Evolutionary conservation across 306 rosid species (phyloP), one percentile per base, ranked within the genome.

Genomic region (Pueraria montana): DNA sequence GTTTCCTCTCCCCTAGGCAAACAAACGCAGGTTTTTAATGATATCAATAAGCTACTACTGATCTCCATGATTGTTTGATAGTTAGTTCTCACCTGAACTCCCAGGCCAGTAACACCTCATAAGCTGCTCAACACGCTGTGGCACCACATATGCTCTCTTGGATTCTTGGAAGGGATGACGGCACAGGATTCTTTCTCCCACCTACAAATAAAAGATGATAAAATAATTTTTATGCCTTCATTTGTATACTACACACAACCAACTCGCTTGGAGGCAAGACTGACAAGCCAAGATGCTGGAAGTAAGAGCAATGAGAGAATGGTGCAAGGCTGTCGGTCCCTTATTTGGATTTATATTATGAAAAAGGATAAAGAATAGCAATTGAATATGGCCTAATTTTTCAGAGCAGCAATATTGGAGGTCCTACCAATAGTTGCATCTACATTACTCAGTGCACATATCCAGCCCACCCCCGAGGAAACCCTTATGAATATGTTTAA

Each of bases 91-190:
- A 96, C 99, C 97, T 88, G 97, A 82, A 45, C 32, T 87, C 40
- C 97, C 99, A 14, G 90, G 88, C 98, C 98, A 94, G 82, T 90
- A 96, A 81, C 99, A 96, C 87, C 87, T 91, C 72, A 94, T 86
- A 66, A 96, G 99, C 90, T 94, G 98, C 88, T 94, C 98, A 72
- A 94, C 95, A 34, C 66, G 88, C 87, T 94, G 98, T 21, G 99
- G 99, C 89, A 96, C 98, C 77, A 96, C 99, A 48, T 91, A 96
- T 43, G 99, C 99, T 89, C 99, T 91, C 85, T 96, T 96, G 56
- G 99, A 96, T 87, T 96, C 99, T 78, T 91, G 94, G 64, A 96
- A 96, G 43, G 99, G 99, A 87, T 96, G 99, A 77, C 99, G 97
- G 76, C 98, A 96, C 75, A 96, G 81, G 74, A 92, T 91, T 78